Percentiles rank a stretch among this genome's conserved stretches.
Conservation (phyloP, 23 red algal species). For the Cyanidiococcus yangmingshanensis region DNA sequence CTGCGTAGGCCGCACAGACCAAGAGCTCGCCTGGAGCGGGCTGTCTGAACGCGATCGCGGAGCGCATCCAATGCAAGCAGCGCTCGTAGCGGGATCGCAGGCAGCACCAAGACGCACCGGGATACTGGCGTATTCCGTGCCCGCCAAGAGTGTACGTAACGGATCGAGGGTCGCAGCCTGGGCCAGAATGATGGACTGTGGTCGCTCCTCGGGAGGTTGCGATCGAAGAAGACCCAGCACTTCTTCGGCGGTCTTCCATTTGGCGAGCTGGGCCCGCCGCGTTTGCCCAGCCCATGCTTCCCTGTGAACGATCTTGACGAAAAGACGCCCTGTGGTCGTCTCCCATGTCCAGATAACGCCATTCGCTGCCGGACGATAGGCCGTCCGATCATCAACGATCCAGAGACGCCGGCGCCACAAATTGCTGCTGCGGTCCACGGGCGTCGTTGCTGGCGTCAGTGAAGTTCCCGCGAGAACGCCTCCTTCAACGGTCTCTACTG, state of each 20-base stretch:
- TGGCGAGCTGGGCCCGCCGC: constrained; percentile 86
- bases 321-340: constrained; percentile 82
- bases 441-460: constrained; percentile 20
- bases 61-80: constrained; percentile 71
- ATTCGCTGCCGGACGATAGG: constrained; percentile 41
- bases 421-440: constrained; percentile 84
- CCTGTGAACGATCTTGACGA: constrained; percentile 90
- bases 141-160: constrained; percentile 66
- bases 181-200: constrained; percentile 75
- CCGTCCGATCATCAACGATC: not conserved
- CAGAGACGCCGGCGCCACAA: constrained; percentile 66
- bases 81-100: constrained; percentile 82
- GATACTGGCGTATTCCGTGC: constrained; percentile 79
- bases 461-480: constrained; percentile 51
- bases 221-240: constrained; percentile 80
- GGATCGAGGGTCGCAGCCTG: constrained; percentile 83
- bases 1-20: constrained; percentile 77
- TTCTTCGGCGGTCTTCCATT: constrained; percentile 98
- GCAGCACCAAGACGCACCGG: constrained; percentile 41
- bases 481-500: constrained; percentile 34
- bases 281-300: constrained; percentile 85
- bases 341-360: constrained; percentile 88
- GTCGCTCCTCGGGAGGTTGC: constrained; percentile 79
- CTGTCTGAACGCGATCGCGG: constrained; percentile 62
- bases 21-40: constrained; percentile 74